A percentile compares a stretch with the other conserved stretches of the same genome.
These are phyloP conservation scores for Sergeia podlipaevii DNA, from an alignment of 208 protist species.

Conservation along the genomic window DNA sequence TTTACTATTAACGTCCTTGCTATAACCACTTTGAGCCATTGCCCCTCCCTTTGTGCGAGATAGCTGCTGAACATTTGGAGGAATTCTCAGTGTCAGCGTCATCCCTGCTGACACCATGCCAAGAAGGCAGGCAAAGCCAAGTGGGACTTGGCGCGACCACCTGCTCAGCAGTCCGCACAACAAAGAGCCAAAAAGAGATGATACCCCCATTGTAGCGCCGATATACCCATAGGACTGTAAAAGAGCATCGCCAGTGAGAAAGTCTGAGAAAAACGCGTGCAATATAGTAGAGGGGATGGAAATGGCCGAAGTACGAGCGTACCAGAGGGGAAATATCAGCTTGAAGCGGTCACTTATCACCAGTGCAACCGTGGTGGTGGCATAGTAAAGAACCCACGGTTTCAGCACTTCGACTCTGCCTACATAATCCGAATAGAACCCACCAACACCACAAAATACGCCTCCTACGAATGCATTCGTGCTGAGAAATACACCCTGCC, in stretches of 20 bases:
- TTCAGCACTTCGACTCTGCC: constrained; percentile 25
- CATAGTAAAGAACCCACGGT: constrained; percentile 31
- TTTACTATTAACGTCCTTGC: neutral
- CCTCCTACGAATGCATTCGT: constrained; percentile 34
- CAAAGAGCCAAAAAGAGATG: constrained; percentile 21
- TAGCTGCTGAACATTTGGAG: neutral
- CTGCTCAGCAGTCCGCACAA: constrained; percentile 29
- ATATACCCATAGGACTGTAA: constrained; percentile 29
- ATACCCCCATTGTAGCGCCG: constrained; percentile 28
- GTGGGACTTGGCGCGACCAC: constrained; percentile 13
- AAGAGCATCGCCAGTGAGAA: constrained; percentile 24
- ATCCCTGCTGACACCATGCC: constrained; percentile 6
- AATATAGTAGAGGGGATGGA: constrained; percentile 36
- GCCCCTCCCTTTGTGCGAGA: neutral
- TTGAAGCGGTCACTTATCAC: constrained; percentile 10
- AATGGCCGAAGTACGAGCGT: constrained; percentile 24
- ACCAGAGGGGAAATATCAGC: constrained; percentile 19
- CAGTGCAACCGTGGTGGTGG: constrained; percentile 20
- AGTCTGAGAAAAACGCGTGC: constrained; percentile 38
- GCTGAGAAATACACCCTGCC: constrained; percentile 37
- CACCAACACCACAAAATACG: constrained; percentile 24
- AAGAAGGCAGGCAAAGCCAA: constrained; percentile 13
- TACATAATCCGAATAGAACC: constrained; percentile 30
- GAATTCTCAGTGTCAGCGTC: constrained; percentile 7
- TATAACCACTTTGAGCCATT: neutral